A percentile compares a stretch with the other conserved stretches of the same genome.
Conservation (phyloP, 2,329 filamentous ascomycete genomes). For the Hypoxylon sp. region DNA sequence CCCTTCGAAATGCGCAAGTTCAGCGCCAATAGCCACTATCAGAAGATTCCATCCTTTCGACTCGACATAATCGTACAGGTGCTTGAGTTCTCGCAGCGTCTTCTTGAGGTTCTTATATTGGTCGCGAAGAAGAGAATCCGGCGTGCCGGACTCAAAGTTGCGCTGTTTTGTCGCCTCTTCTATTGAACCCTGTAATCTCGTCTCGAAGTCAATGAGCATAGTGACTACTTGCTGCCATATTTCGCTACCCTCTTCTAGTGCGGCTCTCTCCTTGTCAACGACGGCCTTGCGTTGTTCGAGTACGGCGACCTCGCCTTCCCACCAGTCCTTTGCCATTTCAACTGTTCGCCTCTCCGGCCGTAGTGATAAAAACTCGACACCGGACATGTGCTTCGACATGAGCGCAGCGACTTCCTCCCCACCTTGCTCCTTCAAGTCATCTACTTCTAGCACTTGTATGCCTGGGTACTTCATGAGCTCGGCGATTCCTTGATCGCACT, state of each 20-base stretch:
- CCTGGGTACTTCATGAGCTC: constrained; percentile 72
- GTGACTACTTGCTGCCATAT: constrained; percentile 76
- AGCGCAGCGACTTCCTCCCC: constrained; percentile 39
- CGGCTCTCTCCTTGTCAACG: constrained; percentile 73
- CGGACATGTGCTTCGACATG: constrained; percentile 54
- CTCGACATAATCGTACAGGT: constrained; percentile 69
- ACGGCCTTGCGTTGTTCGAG: constrained; percentile 68
- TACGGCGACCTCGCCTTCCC: constrained; percentile 72
- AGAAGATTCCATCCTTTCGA: constrained; percentile 79
- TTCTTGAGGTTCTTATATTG: constrained; percentile 70
- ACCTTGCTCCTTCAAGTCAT: constrained; percentile 55
- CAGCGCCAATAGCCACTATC: constrained; percentile 81
- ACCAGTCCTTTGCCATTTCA: constrained; percentile 80
- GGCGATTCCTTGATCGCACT: constrained; percentile 74
- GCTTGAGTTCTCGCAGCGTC: constrained; percentile 69
- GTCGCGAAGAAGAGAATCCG: constrained; percentile 59
- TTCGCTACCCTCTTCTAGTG: constrained; percentile 75
- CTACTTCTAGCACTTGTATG: constrained; percentile 66
- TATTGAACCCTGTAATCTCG: constrained; percentile 48
- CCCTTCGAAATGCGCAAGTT: constrained; percentile 76
- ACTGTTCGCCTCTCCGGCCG: constrained; percentile 76
- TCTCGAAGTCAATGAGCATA: constrained; percentile 75
- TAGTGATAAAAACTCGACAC: constrained; percentile 71
- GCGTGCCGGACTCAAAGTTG: constrained; percentile 48
- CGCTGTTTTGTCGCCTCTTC: constrained; percentile 41